Base-by-base conservation (phyloP, 371 early-diverging fungal genomes). In the Actinomortierella ambigua region DNA sequence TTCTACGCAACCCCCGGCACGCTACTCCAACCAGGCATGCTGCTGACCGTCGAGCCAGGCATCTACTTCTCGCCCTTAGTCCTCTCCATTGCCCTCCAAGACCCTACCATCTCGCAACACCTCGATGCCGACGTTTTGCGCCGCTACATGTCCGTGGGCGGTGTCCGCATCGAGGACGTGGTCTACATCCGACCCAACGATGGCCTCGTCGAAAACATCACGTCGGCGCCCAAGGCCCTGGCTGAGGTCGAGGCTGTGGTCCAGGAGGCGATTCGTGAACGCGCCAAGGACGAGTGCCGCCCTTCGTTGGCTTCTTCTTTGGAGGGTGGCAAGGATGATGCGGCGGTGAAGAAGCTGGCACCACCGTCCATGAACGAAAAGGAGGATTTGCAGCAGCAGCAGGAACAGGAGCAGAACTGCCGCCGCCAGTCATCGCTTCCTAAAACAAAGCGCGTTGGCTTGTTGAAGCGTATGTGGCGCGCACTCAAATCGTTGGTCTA, bases 11-110 rank as follows among this genome's bases (percentile, higher is more conserved):
- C 85, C 81, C 94, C 59, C 82, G 93, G 65, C 68, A 81, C 44
- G 5, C 22, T 34, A 23, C 81, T 97, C 53, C 78, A 84, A 53
- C 79, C 86, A 11, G 93, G 93, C 27, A 94, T 95, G 90, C 87
- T 89, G 20, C 86, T 97, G 39, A 97, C 97, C 2, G 94, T 95
- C 26, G 97, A 97, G 77, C 97, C 97, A 22, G 97, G 97, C 79
- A 87, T 86, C 62, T 88, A 87, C 59, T 87, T 87, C 55, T 83
- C 82, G 78, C 79, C 66, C 63, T 82, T 64, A 64, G 85, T 59
- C 84, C 78, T 62, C 78, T 81, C 55, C 22, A 34, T 49, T 57
- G 56, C 63, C 1, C 47, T 65, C 53, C 66, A 80, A n/a, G 78
- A 84, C 52, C 81, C 88, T 0, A 65, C 69, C 4, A 64, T 84